Evolutionary conservation across 139 green algal genomes (phyloP).

Genomic region (Closterium sp.): DNA sequence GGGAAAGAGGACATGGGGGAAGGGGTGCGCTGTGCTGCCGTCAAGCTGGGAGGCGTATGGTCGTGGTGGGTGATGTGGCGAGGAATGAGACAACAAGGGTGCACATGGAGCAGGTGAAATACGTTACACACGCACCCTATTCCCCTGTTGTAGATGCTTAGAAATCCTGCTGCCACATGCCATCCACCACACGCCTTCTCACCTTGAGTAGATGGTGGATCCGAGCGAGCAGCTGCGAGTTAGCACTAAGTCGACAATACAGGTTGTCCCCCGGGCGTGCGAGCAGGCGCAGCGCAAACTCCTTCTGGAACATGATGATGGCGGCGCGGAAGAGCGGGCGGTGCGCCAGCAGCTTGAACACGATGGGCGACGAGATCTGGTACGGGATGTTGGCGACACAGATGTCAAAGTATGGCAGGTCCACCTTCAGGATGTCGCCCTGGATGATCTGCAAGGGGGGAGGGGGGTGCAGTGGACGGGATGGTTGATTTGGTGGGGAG

Average conservation of each 20-base stretch:
- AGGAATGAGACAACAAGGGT: too few relatives aligned
- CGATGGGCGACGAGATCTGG: constrained; percentile 98
- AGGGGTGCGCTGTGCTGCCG: too few relatives aligned
- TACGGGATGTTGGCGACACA: constrained; percentile 99
- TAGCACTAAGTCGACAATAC: constrained; percentile 84
- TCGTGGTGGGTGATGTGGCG: too few relatives aligned
- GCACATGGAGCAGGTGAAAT: too few relatives aligned
- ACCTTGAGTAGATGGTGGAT: constrained; percentile 74
- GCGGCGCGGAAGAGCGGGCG: constrained; percentile 80
- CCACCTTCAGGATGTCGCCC: constrained; percentile 76
- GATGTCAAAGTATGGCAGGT: constrained; percentile 99
- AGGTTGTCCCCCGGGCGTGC: constrained; percentile 79
- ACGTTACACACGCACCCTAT: too few relatives aligned
- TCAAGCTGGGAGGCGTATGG: too few relatives aligned
- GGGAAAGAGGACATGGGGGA: too few relatives aligned
- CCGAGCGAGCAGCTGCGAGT: constrained; percentile 93
- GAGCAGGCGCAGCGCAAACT: constrained; percentile 98
- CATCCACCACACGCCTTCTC: neutral
- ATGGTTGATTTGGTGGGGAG: neutral
- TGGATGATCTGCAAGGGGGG: constrained; percentile 81
- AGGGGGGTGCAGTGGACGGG: too few relatives aligned
- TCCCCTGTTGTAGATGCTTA: too few relatives aligned
- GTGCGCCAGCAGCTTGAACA: constrained; percentile 97
- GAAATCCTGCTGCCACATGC: neutral
- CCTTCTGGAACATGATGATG: constrained; percentile 99